Percentiles rank a stretch among this genome's conserved stretches.
These are phyloP conservation scores for Penicillium longicatenatum DNA, from an alignment of 495 filamentous ascomycete genomes.

Conservation along the genomic window DNA sequence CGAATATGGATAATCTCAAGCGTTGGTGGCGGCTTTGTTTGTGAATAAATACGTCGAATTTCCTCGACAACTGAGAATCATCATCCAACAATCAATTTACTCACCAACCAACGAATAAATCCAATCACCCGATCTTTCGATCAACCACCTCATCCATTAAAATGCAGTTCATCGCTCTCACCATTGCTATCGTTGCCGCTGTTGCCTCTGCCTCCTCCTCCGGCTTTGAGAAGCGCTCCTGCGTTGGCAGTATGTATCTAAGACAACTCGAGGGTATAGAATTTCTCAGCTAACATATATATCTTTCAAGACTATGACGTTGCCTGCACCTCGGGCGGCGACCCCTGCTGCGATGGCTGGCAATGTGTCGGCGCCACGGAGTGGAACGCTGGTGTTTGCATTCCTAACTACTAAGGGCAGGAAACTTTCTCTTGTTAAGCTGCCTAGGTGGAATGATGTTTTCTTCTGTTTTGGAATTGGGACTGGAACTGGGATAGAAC, in stretches of 20 bases:
- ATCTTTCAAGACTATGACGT: not conserved
- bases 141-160: not conserved
- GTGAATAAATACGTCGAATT: not conserved
- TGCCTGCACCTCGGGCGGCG: not conserved
- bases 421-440: not conserved
- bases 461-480: not conserved
- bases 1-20: not conserved
- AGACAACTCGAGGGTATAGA: not conserved
- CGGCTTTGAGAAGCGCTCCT: not conserved
- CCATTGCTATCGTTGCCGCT: not conserved
- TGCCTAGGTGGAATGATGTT: not conserved
- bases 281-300: not conserved
- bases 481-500: not conserved
- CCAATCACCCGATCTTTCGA: not conserved
- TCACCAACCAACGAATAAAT: not conserved
- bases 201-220: constrained; percentile 1
- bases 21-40: not conserved
- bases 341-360: not conserved
- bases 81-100: not conserved
- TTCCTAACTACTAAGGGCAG: not conserved
- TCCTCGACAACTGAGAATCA: not conserved
- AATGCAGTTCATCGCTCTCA: not conserved
- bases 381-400: not conserved
- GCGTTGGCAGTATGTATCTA: not conserved
- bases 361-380: not conserved